Base-by-base conservation (phyloP, 371 early-diverging fungal species). In the Mortierella sp. region DNA sequence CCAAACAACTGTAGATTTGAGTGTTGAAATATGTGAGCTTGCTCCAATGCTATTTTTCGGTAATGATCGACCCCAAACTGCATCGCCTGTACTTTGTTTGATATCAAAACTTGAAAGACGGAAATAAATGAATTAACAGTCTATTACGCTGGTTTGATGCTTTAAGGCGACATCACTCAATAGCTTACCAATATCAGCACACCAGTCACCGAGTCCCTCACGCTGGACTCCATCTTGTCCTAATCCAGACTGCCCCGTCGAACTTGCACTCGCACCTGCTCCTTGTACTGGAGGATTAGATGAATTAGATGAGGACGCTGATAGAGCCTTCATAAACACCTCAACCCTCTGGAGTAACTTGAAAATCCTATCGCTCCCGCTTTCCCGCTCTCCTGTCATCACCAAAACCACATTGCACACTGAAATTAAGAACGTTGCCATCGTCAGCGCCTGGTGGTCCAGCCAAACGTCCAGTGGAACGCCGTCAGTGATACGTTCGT, bases 341-440 rank as follows among this genome's bases (percentile, higher is more conserved):
- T 75, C 81, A 0, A 71, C 76, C 15, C 76, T 68, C 19, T 71
- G 76, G 22, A 81, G 59, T 28, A 81, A 61, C 48, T 69, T 68
- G 16, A 72, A 52, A 4, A 69, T 59, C n/a, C 41, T 65, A 36
- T 65, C 65, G 33, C 68, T 72, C 3, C 57, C 62, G 9, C 47
- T 58, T 3, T 65, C 38, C 5, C 66, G 61, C 47, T 79, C 88
- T 65, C 90, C 91, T 11, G 84, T 84, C 24, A 92, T 90, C 2
- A 92, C 84, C 15, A 94, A 40, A 5, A 94, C 77, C 22, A 92
- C 89, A 63, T 94, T 92, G 63, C 94, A 93, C 4, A 93, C 86
- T 8, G 91, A 90, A 15, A 90, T 70, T 75, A 93, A 63, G 59
- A 92, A 92, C 15, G 91, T 81, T 4, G 76, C 67, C 57, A 74